A percentile compares a stretch with the other conserved stretches of the same genome.
Conservation (phyloP, 2,329 filamentous ascomycete genomes). For the Stagonosporopsis chrysanthemi region DNA sequence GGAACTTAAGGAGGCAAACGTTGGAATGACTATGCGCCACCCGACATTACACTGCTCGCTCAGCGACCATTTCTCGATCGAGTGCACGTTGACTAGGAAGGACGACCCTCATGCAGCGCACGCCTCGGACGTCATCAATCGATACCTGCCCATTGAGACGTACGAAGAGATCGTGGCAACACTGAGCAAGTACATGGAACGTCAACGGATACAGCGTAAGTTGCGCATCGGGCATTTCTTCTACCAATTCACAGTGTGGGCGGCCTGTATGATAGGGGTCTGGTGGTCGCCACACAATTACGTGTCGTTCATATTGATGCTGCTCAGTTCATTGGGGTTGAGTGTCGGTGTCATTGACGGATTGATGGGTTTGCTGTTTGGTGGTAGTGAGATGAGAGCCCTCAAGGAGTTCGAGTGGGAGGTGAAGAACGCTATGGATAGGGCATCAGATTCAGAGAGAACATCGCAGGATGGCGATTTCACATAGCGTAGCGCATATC, state of each 20-base stretch:
- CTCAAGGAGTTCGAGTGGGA: slow-evolving; percentile 96
- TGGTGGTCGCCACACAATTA: slow-evolving; percentile 85
- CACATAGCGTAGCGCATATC: neutral
- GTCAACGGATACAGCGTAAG: slow-evolving; percentile 75
- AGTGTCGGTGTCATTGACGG: slow-evolving; percentile 82
- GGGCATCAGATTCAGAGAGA: slow-evolving; percentile 30
- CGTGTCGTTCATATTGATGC: slow-evolving; percentile 79
- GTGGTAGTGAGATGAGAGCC: slow-evolving; percentile 80
- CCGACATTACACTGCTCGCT: slow-evolving; percentile 82
- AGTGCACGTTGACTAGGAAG: slow-evolving; percentile 69
- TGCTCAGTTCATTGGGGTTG: slow-evolving; percentile 80
- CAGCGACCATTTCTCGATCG: slow-evolving; percentile 93
- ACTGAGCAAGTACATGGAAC: slow-evolving; percentile 70
- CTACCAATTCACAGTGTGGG: slow-evolving; percentile 68
- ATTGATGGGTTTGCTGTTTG: slow-evolving; percentile 85
- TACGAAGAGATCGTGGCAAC: slow-evolving; percentile 79
- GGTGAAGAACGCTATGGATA: slow-evolving; percentile 57
- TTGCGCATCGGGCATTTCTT: slow-evolving; percentile 79
- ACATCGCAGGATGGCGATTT: neutral
- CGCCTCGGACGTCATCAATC: slow-evolving; percentile 29
- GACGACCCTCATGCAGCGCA: slow-evolving; percentile 19
- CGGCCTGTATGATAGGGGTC: slow-evolving; percentile 79
- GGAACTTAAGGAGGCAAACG: slow-evolving; percentile 73
- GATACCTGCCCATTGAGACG: slow-evolving; percentile 56
- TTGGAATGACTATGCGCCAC: slow-evolving; percentile 84